A percentile compares a stretch with the other conserved stretches of the same genome.
These are phyloP conservation scores for Chlorella sp. DNA, from an alignment of 139 green algal species.

Conservation along the genomic window DNA sequence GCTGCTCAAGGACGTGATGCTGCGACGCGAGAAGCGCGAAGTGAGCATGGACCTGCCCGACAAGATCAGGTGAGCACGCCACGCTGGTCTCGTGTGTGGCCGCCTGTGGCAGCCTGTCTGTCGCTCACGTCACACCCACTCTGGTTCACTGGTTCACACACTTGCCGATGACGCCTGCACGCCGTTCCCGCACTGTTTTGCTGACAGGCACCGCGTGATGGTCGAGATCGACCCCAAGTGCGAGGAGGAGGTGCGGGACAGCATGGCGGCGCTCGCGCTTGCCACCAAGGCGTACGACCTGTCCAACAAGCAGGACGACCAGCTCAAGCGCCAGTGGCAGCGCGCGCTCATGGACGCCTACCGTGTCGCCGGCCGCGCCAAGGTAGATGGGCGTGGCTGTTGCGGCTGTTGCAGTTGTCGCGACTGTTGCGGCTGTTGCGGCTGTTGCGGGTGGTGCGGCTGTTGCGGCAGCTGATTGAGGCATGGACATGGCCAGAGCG, in stretches of 20 bases:
- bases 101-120: not conserved
- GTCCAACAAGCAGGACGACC: not conserved
- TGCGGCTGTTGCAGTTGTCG: too few relatives aligned
- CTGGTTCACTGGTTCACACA: too few relatives aligned
- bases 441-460: too few relatives aligned
- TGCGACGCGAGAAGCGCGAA: conserved; percentile 39
- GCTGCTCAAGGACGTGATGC: conserved; percentile 29
- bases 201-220: conserved; percentile 2
- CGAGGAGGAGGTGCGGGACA: not conserved
- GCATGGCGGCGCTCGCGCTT: not conserved
- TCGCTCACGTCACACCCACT: too few relatives aligned
- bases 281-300: not conserved
- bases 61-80: conserved; percentile 27
- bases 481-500: too few relatives aligned
- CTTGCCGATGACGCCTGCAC: too few relatives aligned
- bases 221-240: not conserved
- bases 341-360: not conserved
- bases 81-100: not conserved
- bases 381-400: not conserved
- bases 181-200: too few relatives aligned
- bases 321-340: not conserved
- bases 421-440: too few relatives aligned
- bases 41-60: conserved; percentile 32
- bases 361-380: not conserved
- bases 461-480: too few relatives aligned